Evolutionary conservation across 768 basidiomycete species (phyloP).

Genomic region (Kwoniella dejecticola): DNA sequence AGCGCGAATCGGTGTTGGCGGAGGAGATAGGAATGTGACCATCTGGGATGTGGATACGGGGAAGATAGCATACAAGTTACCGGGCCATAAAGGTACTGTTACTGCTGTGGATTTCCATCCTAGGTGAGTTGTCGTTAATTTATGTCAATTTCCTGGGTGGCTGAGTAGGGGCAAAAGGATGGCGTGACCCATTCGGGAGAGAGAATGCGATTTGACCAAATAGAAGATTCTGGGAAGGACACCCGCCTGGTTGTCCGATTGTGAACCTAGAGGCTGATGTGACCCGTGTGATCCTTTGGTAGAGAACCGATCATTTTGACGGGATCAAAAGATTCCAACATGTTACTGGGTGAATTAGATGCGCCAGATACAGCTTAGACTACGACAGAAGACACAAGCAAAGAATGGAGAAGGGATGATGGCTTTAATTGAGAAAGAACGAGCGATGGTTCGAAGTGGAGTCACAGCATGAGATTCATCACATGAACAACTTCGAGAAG

Average conservation of each 20-base stretch:
- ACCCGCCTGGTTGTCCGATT: not conserved
- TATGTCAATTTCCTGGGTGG: not conserved
- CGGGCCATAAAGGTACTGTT: conserved; percentile 95
- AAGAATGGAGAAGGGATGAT: not conserved
- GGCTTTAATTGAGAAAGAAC: no score
- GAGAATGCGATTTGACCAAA: not conserved
- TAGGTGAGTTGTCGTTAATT: conserved; percentile 66
- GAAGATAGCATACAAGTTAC: conserved; percentile 61
- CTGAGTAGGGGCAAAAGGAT: no score
- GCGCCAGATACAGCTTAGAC: conserved; percentile 43
- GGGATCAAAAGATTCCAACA: conserved; percentile 86
- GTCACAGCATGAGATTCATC: no score
- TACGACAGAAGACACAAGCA: not conserved
- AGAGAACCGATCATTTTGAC: conserved; percentile 71
- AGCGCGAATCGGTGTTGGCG: conserved; percentile 56
- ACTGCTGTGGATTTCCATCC: conserved; percentile 96
- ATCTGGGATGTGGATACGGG: conserved; percentile 56
- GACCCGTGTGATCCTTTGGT: no score
- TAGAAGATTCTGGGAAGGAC: not conserved
- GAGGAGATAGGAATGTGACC: conserved; percentile 58
- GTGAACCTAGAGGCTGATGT: no score
- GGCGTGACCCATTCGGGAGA: not conserved
- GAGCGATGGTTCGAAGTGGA: no score
- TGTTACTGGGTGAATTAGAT: conserved; percentile 90
- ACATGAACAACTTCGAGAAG: no score